Evolutionary conservation across 2,329 filamentous ascomycete species (phyloP).

Genomic region (Helicocarpus griseus): DNA sequence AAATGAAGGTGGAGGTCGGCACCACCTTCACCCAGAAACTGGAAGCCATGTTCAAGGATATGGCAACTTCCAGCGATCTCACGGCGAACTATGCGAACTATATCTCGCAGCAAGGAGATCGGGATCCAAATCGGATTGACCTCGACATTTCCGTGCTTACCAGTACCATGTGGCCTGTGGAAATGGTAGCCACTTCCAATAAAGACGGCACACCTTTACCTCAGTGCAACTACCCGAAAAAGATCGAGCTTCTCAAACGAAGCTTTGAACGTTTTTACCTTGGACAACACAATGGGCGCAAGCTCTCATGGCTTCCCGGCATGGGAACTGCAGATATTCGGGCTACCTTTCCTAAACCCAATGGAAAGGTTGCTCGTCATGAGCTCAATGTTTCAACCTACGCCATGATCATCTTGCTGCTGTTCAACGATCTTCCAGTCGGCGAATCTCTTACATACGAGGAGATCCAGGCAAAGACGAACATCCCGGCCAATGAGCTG

Average conservation of each 20-base stretch:
- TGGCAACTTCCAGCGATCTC: conserved; percentile 77
- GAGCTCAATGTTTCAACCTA: conserved; percentile 90
- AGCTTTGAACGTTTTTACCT: conserved; percentile 87
- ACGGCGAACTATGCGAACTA: conserved; percentile 67
- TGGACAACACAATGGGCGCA: conserved; percentile 74
- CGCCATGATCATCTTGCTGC: conserved; percentile 76
- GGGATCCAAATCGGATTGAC: conserved; percentile 58
- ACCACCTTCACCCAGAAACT: conserved; percentile 89
- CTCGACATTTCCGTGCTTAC: conserved; percentile 79
- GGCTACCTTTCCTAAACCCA: conserved; percentile 62
- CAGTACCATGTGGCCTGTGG: conserved; percentile 89
- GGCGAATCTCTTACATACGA: conserved; percentile 50
- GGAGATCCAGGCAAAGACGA: conserved; percentile 73
- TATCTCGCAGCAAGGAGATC: conserved; percentile 48
- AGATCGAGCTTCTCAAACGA: conserved; percentile 64
- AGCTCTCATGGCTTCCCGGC: conserved; percentile 70
- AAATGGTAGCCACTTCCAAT: conserved; percentile 60
- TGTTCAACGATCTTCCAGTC: conserved; percentile 69
- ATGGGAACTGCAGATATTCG: conserved; percentile 81
- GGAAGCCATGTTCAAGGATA: conserved; percentile 97
- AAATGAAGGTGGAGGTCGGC: conserved; percentile 94
- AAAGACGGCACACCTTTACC: conserved; percentile 37
- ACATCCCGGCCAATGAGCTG: conserved; percentile 65
- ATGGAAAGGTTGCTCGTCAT: conserved; percentile 66
- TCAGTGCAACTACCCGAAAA: conserved; percentile 62